Conservation (phyloP, 768 basidiomycete genomes). For the Lentinula edodes region DNA sequence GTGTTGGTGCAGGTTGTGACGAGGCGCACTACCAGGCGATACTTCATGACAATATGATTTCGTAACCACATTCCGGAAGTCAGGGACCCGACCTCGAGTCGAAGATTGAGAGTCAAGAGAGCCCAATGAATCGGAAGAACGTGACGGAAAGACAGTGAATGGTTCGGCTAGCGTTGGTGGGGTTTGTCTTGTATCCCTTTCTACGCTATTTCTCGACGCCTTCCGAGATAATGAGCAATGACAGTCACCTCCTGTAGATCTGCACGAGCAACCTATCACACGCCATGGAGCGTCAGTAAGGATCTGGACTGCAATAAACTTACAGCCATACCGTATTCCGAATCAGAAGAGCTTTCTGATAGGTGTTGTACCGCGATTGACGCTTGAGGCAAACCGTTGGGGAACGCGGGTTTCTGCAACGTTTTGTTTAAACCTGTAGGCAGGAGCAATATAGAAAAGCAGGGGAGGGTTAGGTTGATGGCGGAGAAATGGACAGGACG, state of each 20-base stretch:
- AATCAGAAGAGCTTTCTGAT: slow-evolving; percentile 51
- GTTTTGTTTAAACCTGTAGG: slow-evolving; percentile 49
- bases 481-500: slow-evolving; percentile 10
- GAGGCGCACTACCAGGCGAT: background rate
- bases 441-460: slow-evolving; percentile 11
- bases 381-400: slow-evolving; percentile 70
- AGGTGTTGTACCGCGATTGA: slow-evolving; percentile 41
- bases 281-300: slow-evolving; percentile 20
- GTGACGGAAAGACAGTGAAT: slow-evolving; percentile 7
- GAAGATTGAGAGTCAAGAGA: slow-evolving; percentile 7
- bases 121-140: slow-evolving; percentile 7
- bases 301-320: slow-evolving; percentile 23
- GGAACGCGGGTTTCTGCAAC: slow-evolving; percentile 71
- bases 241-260: slow-evolving; percentile 43
- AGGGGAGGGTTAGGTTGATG: slow-evolving; percentile 38
- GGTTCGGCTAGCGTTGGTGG: slow-evolving; percentile 3
- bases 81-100: background rate
- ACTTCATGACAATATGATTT: slow-evolving; percentile 31
- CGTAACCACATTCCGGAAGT: slow-evolving; percentile 59
- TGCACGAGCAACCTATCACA: slow-evolving; percentile 46
- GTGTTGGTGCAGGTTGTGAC: slow-evolving; percentile 13
- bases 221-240: slow-evolving; percentile 53
- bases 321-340: slow-evolving; percentile 54
- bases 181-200: slow-evolving; percentile 18
- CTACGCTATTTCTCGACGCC: slow-evolving; percentile 23